A percentile compares a stretch with the other conserved stretches of the same genome.
Evolutionary conservation across 768 basidiomycete species (phyloP).

Genomic region (Panus rudis): DNA sequence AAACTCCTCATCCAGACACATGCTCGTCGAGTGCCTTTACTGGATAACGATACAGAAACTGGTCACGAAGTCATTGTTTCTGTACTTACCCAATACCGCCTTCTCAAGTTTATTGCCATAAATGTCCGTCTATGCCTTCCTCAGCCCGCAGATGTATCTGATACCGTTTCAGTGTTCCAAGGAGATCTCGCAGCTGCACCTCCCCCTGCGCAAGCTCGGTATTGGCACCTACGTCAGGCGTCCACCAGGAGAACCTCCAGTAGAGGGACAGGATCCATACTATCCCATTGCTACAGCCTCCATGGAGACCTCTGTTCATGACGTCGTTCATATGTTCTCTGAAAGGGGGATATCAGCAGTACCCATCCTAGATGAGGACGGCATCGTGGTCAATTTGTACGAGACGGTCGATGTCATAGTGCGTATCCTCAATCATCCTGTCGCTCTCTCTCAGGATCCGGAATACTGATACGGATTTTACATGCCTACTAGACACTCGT

Average conservation of each 20-base stretch:
- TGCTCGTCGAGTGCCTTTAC: slow-evolving; percentile 87
- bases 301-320: slow-evolving; percentile 87
- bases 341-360: slow-evolving; percentile 94
- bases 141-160: not conserved
- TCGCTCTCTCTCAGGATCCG: not conserved
- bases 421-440: slow-evolving; percentile 33
- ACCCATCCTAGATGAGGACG: slow-evolving; percentile 89
- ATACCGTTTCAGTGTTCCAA: slow-evolving; percentile 60
- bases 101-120: slow-evolving; percentile 96
- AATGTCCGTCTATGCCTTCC: slow-evolving; percentile 56
- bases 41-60: slow-evolving; percentile 89
- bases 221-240: slow-evolving; percentile 84
- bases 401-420: slow-evolving; percentile 99
- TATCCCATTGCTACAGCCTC: slow-evolving; percentile 91
- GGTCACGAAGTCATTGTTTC: slow-evolving; percentile 94
- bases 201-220: slow-evolving; percentile 75
- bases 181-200: slow-evolving; percentile 76
- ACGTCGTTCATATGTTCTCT: slow-evolving; percentile 98
- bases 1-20: slow-evolving; percentile 90
- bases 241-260: slow-evolving; percentile 37
- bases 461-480: slow-evolving; percentile 1
- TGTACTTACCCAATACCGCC: slow-evolving; percentile 93
- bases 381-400: slow-evolving; percentile 91
- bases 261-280: slow-evolving; percentile 58
- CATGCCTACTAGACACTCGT: slow-evolving; percentile 70